These are phyloP conservation scores for Phytophthora macrochlamydospora DNA, from an alignment of 352 stramenopile genomes.

Conservation along the genomic window DNA sequence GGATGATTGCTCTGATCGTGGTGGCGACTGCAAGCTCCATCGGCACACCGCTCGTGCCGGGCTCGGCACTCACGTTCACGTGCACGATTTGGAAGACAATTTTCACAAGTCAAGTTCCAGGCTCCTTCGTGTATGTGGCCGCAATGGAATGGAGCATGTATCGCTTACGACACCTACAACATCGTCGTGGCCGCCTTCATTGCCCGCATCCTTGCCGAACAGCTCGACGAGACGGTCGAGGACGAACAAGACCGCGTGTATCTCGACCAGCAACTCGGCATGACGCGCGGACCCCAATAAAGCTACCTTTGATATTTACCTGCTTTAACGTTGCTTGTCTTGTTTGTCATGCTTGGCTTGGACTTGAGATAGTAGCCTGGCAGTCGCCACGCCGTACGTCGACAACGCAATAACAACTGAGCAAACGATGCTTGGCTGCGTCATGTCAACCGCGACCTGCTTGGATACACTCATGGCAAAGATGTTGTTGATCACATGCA, in stretches of 20 bases:
- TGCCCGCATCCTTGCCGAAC: conserved; percentile 67
- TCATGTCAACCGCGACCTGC: conserved; percentile 13
- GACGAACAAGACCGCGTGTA: conserved; percentile 67
- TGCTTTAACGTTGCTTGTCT: conserved; percentile 15
- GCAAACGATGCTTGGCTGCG: conserved; percentile 2
- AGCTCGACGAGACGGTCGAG: conserved; percentile 72
- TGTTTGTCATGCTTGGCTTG: not conserved
- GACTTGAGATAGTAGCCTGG: conserved; percentile 24
- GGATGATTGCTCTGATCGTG: conserved; percentile 47
- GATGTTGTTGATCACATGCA: conserved; percentile 68
- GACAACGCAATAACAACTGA: conserved; percentile 11
- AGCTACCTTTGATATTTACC: not conserved
- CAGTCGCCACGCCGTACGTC: conserved; percentile 26
- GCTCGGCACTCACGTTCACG: conserved; percentile 48
- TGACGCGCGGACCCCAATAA: conserved; percentile 24
- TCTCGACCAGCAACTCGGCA: conserved; percentile 44
- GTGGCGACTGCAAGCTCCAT: conserved; percentile 60
- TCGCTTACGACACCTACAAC: conserved; percentile 67
- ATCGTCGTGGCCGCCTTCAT: conserved; percentile 71
- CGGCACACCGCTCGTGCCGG: conserved; percentile 42
- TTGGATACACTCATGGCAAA: conserved; percentile 46
- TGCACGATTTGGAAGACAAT: conserved; percentile 62
- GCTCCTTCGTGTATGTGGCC: conserved; percentile 48
- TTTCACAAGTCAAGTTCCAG: conserved; percentile 44
- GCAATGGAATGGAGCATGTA: conserved; percentile 58